Percentiles rank a stretch among this genome's conserved stretches.
phyloP scores from a whole-genome alignment of 2,329 filamentous ascomycete genomes.

The Blumeriella jaapii region DNA sequence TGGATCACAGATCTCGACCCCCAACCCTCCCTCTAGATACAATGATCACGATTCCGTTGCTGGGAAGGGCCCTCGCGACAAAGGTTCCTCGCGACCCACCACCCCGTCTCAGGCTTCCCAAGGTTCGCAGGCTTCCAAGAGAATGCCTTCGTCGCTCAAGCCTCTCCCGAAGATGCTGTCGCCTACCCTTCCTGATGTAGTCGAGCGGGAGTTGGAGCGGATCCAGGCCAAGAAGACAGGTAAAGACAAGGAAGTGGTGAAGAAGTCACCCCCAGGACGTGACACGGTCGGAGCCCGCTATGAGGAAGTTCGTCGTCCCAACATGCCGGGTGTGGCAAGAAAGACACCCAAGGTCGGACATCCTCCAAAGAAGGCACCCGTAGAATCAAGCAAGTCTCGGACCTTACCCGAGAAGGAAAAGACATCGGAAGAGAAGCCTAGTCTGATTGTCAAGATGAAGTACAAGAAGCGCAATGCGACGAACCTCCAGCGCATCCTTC shows the following conservation, averaged over 20 bases:
- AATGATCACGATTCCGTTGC: constrained; percentile 15
- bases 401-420: constrained; percentile 7
- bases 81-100: constrained; percentile 5
- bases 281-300: constrained; percentile 25
- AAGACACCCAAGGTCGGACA: constrained; percentile 26
- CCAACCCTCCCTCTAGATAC: constrained; percentile 15
- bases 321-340: constrained; percentile 26
- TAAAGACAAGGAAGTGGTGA: constrained; percentile 8
- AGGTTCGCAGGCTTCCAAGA: not conserved
- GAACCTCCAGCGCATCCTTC: constrained; percentile 23
- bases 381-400: constrained; percentile 16
- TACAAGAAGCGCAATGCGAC: constrained; percentile 22
- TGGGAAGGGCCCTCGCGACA: constrained; percentile 8
- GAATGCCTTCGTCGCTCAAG: constrained; percentile 14
- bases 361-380: constrained; percentile 21
- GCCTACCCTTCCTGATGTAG: constrained; percentile 22
- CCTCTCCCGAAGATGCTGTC: constrained; percentile 23
- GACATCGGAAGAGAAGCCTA: too few relatives aligned
- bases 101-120: constrained; percentile 4
- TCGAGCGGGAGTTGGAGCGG: constrained; percentile 24
- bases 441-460: constrained; percentile 22
- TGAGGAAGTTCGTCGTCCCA: constrained; percentile 24
- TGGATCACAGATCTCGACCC: constrained; percentile 9
- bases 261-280: constrained; percentile 8
- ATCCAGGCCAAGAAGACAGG: constrained; percentile 14